Evolutionary conservation across 441 rosid genomes (phyloP).

Genomic region (Theobroma grandiflorum): DNA sequence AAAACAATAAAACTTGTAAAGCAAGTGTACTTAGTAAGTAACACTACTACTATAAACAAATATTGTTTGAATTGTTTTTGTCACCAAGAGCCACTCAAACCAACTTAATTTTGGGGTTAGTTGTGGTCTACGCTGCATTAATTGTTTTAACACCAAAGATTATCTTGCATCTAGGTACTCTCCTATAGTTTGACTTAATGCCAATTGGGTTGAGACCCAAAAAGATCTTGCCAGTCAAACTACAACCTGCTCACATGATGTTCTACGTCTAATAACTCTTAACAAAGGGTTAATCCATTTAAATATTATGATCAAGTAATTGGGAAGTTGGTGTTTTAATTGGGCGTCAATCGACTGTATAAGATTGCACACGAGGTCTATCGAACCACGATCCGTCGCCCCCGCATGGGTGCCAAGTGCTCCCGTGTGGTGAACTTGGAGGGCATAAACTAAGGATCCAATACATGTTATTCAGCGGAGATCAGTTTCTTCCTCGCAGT

Average conservation of each 20-base stretch:
- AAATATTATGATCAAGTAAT: neutral
- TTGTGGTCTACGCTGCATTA: neutral
- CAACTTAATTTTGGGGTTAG: neutral
- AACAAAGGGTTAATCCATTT: neutral
- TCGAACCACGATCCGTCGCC: conserved; percentile 16
- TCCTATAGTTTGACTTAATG: conserved; percentile 19
- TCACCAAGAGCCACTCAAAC: conserved; percentile 14
- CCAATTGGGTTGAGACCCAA: conserved; percentile 13
- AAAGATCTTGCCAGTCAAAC: conserved; percentile 9
- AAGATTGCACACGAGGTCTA: conserved; percentile 15
- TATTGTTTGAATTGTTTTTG: neutral
- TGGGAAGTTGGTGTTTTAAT: neutral
- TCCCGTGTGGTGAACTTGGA: neutral
- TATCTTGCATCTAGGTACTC: conserved; percentile 11
- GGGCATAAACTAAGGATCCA: conserved; percentile 9
- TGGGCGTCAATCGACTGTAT: neutral
- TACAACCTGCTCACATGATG: conserved; percentile 3
- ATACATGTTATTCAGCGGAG: conserved; percentile 28
- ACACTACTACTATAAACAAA: neutral
- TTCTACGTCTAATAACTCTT: neutral
- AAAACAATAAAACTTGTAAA: neutral
- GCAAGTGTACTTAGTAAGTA: neutral
- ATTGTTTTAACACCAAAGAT: neutral
- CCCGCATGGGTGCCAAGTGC: conserved; percentile 41
- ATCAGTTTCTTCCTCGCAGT: neutral